Evolutionary conservation across 2,329 filamentous ascomycete species (phyloP), one percentile per base, ranked within the genome.

Genomic region (Beauveria varroae): DNA sequence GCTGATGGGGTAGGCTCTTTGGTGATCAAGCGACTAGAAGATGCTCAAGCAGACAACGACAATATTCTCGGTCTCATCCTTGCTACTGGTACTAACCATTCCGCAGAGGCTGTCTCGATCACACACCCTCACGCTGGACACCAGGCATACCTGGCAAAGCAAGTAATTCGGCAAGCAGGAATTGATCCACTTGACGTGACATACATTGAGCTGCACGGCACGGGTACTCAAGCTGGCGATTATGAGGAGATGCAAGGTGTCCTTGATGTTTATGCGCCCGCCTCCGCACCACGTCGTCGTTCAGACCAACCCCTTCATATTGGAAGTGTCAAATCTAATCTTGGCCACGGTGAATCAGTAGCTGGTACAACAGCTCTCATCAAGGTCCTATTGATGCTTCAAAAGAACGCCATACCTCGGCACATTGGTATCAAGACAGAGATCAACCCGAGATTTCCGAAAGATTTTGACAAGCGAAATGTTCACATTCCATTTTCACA

Each of bases 131-230:
- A 95, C 71, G 88, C 85, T 3, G 87, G 85, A 18, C 88, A 89
- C 0, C 91, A 96, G 72, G 85, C 89, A 14, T 78, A 83, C 55
- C 76, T 93, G 12, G 93, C 88, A 68, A 82, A 83, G 61, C 79
- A 84, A 44, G 86, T 95, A 30, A 79, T 93, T 1, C 82, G 87
- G 53, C 83, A 89, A 49, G 87, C 89, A 47, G 87, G 88, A 62
- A 81, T 95, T 26, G 86, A 93, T 68, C 88, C 90, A 2, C 81
- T 86, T 57, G 88, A 93, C 65, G 82, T 96, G 55, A 86, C 86
- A 72, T 95, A 93, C 69, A 86, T 96, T 9, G 91, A 96, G 74
- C 91, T 95, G 86, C 91, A 96, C 72, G 91, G 90, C 18, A 96
- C 91, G 3, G 91, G 91, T 41, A 96, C 90, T 0, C 90, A 95